Conservation (phyloP, 495 filamentous ascomycete species). For the Neurospora sp. region DNA sequence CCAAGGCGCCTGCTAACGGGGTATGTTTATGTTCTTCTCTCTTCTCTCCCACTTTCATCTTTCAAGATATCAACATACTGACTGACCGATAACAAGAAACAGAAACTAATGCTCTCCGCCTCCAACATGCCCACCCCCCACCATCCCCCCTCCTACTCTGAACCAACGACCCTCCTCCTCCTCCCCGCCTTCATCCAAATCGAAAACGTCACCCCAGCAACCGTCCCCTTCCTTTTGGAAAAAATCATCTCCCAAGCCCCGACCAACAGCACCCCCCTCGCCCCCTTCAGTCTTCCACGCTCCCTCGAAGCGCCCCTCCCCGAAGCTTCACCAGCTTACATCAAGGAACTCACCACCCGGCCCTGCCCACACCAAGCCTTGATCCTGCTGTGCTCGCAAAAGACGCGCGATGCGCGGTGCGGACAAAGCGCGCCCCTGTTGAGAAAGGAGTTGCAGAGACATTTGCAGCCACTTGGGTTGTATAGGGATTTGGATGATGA, state of each 20-base stretch:
- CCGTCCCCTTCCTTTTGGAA: constrained; percentile 62
- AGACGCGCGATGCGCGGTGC: constrained; percentile 87
- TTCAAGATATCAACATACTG: background rate
- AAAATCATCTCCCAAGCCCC: constrained; percentile 60
- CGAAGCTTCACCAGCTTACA: constrained; percentile 16
- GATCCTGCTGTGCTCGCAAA: constrained; percentile 89
- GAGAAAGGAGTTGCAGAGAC: constrained; percentile 76
- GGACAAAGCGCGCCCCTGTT: constrained; percentile 87
- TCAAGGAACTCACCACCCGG: constrained; percentile 48
- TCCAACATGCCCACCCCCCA: constrained; percentile 79
- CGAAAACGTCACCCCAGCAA: constrained; percentile 72
- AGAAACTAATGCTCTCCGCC: constrained; percentile 86
- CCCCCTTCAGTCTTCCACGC: constrained; percentile 21
- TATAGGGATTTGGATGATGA: constrained; percentile 82
- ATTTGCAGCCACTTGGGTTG: constrained; percentile 72
- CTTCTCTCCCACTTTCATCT: background rate
- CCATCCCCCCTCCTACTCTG: constrained; percentile 43
- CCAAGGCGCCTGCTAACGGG: constrained; percentile 59
- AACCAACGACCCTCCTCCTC: constrained; percentile 74
- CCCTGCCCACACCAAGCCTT: constrained; percentile 72
- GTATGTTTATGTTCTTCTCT: constrained; percentile 35
- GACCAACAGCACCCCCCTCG: constrained; percentile 66
- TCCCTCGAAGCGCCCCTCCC: constrained; percentile 47
- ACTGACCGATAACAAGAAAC: background rate
- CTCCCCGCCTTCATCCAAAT: constrained; percentile 81